phyloP scores from a whole-genome alignment of 2,329 filamentous ascomycete genomes.

The Dactylellina leptospora region DNA sequence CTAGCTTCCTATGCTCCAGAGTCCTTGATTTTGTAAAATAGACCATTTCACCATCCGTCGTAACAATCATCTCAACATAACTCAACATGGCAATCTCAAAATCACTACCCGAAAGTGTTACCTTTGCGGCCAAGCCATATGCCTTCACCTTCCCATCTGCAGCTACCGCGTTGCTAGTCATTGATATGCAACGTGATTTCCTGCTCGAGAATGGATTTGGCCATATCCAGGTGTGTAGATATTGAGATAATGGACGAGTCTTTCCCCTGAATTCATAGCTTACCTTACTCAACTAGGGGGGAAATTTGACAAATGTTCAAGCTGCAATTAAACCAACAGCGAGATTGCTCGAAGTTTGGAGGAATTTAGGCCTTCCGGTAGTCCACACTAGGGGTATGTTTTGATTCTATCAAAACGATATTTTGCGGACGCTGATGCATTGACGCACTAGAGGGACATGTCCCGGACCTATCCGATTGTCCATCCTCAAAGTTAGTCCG shows the following conservation, averaged over 20 bases:
- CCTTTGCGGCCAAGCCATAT: constrained; percentile 62
- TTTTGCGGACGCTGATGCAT: neutral
- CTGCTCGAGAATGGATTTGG: constrained; percentile 65
- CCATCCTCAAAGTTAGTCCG: constrained; percentile 65
- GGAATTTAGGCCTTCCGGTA: constrained; percentile 62
- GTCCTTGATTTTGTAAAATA: neutral
- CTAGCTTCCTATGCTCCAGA: neutral
- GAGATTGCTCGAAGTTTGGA: constrained; percentile 61
- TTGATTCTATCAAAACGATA: neutral
- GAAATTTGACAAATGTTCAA: constrained; percentile 50
- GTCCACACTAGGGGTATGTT: constrained; percentile 62
- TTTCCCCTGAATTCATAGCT: constrained; percentile 60
- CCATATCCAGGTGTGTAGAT: constrained; percentile 63
- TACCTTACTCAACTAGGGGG: constrained; percentile 17
- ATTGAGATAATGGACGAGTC: constrained; percentile 56
- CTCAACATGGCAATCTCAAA: constrained; percentile 46
- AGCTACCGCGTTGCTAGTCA: constrained; percentile 64
- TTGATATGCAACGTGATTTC: constrained; percentile 67
- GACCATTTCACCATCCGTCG: neutral
- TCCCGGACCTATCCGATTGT: constrained; percentile 66
- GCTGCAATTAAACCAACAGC: constrained; percentile 58
- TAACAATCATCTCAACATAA: constrained; percentile 8
- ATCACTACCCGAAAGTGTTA: constrained; percentile 43
- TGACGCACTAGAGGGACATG: constrained; percentile 61
- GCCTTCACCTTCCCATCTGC: constrained; percentile 63